Conservation (phyloP, 1,284 basidiomycete genomes). For the Microbotryum silenes-acaulis region DNA sequence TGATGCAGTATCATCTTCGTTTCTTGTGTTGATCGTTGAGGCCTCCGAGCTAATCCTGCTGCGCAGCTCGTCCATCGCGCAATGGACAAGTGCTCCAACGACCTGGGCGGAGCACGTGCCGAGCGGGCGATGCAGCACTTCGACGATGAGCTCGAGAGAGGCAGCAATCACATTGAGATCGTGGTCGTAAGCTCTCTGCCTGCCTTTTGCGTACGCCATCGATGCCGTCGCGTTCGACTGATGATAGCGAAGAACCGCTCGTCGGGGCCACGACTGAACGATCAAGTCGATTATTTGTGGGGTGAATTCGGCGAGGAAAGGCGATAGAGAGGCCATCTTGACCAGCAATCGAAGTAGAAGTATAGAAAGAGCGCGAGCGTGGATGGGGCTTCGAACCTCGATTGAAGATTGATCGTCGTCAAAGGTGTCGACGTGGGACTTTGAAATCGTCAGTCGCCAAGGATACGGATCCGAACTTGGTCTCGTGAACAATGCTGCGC, state of each 20-base stretch:
- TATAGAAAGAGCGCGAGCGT: conserved; percentile 12
- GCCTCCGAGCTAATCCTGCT: background rate
- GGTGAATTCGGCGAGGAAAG: conserved; percentile 16
- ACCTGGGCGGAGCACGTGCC: background rate
- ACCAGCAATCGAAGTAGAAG: conserved; percentile 11
- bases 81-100: background rate
- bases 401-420: conserved; percentile 7
- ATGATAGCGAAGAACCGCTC: background rate
- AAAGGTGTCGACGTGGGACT: background rate
- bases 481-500: conserved; percentile 6
- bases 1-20: conserved; percentile 2
- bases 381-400: conserved; percentile 2
- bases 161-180: background rate
- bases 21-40: background rate
- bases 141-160: conserved; percentile 2
- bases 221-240: background rate
- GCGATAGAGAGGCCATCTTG: background rate
- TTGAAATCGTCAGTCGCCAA: background rate
- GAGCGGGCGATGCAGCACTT: background rate
- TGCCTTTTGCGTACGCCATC: conserved; percentile 6
- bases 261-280: conserved; percentile 11
- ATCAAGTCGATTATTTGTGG: conserved; percentile 11
- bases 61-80: conserved; percentile 4
- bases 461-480: conserved; percentile 6
- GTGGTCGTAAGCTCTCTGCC: conserved; percentile 4